Evolutionary conservation across 2,329 filamentous ascomycete species (phyloP), one percentile per base, ranked within the genome.

Genomic region (Trichoderma sp.): DNA sequence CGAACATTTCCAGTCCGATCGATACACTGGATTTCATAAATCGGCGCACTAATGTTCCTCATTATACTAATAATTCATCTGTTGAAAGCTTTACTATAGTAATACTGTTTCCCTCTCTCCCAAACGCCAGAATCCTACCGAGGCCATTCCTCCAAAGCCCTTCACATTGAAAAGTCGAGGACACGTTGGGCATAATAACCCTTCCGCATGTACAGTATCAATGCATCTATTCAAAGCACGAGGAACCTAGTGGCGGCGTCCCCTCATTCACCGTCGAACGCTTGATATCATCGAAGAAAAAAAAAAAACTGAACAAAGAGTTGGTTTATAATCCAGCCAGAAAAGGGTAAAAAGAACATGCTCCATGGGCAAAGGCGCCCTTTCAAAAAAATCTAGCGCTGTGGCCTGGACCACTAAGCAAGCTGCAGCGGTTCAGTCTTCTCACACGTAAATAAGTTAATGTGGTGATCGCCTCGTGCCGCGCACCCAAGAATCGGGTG

Each of bases 401-500:
- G 53, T 21, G 56, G 18, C 24, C 12, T 47, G n/a, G 24, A 62
- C 69, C 47, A 21, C 67, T 71, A 73, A 51, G 34, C 7, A 67
- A 71, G 68, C 30, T 71, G 72, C 74, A 77, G 58, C 64, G 80
- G 78, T 66, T 84, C 82, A 26, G 82, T 77, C 76, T 86, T 86
- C 73, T 89, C 87, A 81, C 92, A 94, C 36, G 89, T 90, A 78
- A 95, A 97, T 32, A 98, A 86, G 80, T 97, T 98, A 78, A 99
- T 91, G 80, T 98, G 93, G 73, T 95, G 90, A 79, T 98, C 95
- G 71, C 94, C 93, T 57, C 93, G 87, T 4, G 94, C 93, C 1
- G 95, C 93, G 77, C 93, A 96, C 43, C 94, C 95, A 73, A 99
- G 87, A 81, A 98, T 91, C 83, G 97, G 95, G 67, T 92, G 90